A percentile compares a stretch with the other conserved stretches of the same genome.
Evolutionary conservation across 305 asterid genomes (phyloP).

Genomic region (Caryopteris hybrid): DNA sequence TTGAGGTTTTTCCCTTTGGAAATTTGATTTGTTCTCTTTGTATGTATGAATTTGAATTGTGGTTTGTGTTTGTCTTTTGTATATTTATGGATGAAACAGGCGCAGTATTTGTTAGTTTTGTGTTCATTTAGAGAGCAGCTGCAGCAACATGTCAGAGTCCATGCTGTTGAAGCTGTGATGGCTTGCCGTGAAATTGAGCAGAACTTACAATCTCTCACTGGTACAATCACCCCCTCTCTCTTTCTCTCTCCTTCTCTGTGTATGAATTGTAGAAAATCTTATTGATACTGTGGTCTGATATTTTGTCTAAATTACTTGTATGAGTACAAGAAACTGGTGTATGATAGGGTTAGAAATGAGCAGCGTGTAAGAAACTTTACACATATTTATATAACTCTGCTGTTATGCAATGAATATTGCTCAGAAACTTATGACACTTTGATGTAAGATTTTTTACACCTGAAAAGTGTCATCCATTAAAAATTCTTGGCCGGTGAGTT

Average conservation of each 20-base stretch:
- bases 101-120: constrained; percentile 78
- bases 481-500: neutral
- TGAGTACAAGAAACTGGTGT: neutral
- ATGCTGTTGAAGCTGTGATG: constrained; percentile 97
- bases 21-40: neutral
- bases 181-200: constrained; percentile 97
- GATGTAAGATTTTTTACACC: neutral
- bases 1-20: neutral
- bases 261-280: neutral
- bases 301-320: neutral
- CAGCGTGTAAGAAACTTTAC: constrained; percentile 16
- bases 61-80: neutral
- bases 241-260: neutral
- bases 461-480: neutral
- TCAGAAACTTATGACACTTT: neutral
- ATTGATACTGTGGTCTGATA: neutral
- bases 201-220: constrained; percentile 74
- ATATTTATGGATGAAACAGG: constrained; percentile 33
- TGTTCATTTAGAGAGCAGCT: constrained; percentile 92
- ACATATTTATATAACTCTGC: neutral
- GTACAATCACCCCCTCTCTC: constrained; percentile 24
- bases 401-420: neutral
- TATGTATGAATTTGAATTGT: neutral
- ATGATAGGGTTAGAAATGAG: constrained; percentile 2
- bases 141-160: constrained; percentile 97